Percentiles rank a stretch among this genome's conserved stretches.
phyloP scores from a whole-genome alignment of 495 filamentous ascomycete genomes.

The Evernia prunastri region DNA sequence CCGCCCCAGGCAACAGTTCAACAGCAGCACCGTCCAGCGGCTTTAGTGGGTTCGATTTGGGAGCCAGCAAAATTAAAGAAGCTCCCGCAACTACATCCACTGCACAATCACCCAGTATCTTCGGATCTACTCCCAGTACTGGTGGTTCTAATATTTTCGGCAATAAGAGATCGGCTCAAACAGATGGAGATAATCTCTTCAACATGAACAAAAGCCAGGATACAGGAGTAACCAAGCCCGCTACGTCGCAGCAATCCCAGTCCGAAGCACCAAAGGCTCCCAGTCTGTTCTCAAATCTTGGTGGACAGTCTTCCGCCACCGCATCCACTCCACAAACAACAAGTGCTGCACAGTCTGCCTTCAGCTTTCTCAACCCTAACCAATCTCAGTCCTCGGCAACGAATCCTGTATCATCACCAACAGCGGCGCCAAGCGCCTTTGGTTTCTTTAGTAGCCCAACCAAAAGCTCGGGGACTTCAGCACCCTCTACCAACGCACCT shows the following conservation, averaged over 20 bases:
- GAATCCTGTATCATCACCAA: conserved; percentile 15
- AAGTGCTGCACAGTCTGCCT: conserved; percentile 19
- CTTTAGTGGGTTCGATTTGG: conserved; percentile 17
- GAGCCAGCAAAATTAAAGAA: conserved; percentile 3
- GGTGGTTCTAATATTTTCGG: conserved; percentile 21
- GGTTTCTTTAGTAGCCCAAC: conserved; percentile 17
- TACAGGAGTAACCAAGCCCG: not conserved
- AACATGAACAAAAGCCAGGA: conserved; percentile 21
- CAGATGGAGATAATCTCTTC: conserved; percentile 18
- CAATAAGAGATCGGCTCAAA: conserved; percentile 21
- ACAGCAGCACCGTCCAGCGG: conserved; percentile 19
- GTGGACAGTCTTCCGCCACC: conserved; percentile 34
- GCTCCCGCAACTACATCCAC: conserved; percentile 5
- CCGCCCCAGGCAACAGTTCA: not conserved
- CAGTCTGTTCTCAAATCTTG: conserved; percentile 32
- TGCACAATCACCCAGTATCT: conserved; percentile 12
- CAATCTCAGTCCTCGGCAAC: conserved; percentile 15
- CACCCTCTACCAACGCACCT: conserved; percentile 25
- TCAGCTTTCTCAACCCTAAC: conserved; percentile 18
- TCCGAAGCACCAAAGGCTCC: conserved; percentile 10
- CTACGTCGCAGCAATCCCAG: conserved; percentile 11
- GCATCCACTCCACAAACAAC: conserved; percentile 39
- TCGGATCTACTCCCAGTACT: conserved; percentile 17
- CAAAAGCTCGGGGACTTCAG: conserved; percentile 25
- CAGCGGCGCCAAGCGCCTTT: conserved; percentile 26